phyloP scores from a whole-genome alignment of 148 eudicot genomes.

The Rhododendron ovatum region DNA sequence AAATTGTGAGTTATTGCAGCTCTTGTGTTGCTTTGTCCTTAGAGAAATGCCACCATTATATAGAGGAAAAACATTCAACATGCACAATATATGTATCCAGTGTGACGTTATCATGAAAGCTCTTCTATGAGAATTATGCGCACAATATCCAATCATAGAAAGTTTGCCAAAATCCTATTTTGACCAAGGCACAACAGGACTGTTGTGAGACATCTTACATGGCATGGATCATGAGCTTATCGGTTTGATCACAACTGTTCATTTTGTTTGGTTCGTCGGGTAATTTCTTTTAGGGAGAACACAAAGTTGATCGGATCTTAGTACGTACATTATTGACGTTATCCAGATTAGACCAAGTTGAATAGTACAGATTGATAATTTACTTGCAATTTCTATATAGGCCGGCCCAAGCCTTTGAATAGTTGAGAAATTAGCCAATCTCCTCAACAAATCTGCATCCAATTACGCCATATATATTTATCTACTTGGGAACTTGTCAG shows the following conservation, averaged over 20 bases:
- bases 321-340: neutral
- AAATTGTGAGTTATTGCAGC: neutral
- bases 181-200: neutral
- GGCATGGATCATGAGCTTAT: neutral
- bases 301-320: too few relatives aligned
- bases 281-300: too few relatives aligned
- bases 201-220: neutral
- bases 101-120: neutral
- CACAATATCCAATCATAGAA: neutral
- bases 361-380: neutral
- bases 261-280: neutral
- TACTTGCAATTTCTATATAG: neutral
- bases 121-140: neutral
- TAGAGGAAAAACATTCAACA: neutral
- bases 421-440: neutral
- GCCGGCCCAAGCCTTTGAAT: too few relatives aligned
- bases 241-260: too few relatives aligned
- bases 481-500: too few relatives aligned
- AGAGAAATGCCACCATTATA: neutral
- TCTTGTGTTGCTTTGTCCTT: neutral
- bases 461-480: neutral
- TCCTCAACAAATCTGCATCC: neutral
- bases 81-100: neutral
- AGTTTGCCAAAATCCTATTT: too few relatives aligned
- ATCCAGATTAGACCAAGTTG: neutral